Percentiles rank a stretch among this genome's conserved stretches.
Evolutionary conservation across 1,284 basidiomycete genomes (phyloP).

Genomic region (Apiotrichum domesticum): DNA sequence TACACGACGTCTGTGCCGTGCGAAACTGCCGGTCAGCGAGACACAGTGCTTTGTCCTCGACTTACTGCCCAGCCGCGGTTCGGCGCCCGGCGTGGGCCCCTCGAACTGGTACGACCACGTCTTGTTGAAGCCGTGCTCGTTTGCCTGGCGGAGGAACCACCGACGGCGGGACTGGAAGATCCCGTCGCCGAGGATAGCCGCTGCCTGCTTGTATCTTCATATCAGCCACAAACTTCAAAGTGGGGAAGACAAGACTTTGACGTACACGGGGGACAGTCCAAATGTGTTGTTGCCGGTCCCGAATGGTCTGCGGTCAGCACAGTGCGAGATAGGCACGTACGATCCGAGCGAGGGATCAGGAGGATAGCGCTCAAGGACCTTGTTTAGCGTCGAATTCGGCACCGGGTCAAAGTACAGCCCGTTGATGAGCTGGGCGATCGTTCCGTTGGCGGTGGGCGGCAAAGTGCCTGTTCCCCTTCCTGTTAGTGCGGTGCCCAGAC

Average conservation of each 20-base stretch:
- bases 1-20: constrained; percentile 28
- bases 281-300: constrained; percentile 41
- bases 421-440: too few relatives aligned
- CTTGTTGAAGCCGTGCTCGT: constrained; percentile 18
- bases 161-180: constrained; percentile 28
- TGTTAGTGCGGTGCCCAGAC: neutral
- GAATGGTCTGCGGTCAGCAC: constrained; percentile 26
- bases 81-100: neutral
- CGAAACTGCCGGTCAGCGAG: neutral
- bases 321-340: too few relatives aligned
- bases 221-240: too few relatives aligned
- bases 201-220: constrained; percentile 23
- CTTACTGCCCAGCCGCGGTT: too few relatives aligned
- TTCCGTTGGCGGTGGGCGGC: neutral
- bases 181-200: constrained; percentile 30
- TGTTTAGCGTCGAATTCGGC: too few relatives aligned
- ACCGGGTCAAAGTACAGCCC: too few relatives aligned
- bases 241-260: too few relatives aligned
- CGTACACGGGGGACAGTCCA: constrained; percentile 17
- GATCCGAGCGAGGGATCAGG: constrained; percentile 17
- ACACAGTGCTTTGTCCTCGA: neutral
- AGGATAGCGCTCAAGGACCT: constrained; percentile 7
- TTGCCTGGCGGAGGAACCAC: constrained; percentile 26
- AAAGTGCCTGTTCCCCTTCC: neutral
- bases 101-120: constrained; percentile 26